These are phyloP conservation scores for Diplodia seriata DNA, from an alignment of 2,329 filamentous ascomycete genomes.

Conservation along the genomic window DNA sequence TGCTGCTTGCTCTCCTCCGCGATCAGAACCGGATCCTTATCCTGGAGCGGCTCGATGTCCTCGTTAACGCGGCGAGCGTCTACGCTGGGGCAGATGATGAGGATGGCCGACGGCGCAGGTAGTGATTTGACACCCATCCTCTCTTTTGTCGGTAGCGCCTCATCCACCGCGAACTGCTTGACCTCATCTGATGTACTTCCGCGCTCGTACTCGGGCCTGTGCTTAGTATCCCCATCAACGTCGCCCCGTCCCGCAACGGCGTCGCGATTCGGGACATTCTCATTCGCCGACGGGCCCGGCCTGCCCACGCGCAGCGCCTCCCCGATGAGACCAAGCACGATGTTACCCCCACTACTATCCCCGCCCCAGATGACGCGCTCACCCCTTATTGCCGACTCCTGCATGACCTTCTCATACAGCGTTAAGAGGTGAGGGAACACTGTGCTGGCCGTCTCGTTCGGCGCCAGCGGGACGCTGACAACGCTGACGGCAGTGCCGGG, in stretches of 20 bases:
- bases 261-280: neutral
- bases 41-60: slow-evolving; percentile 50
- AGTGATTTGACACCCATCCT: slow-evolving; percentile 6
- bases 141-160: slow-evolving; percentile 3
- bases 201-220: neutral
- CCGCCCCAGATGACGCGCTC: slow-evolving; percentile 60
- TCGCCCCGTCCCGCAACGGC: neutral
- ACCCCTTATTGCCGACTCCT: slow-evolving; percentile 45
- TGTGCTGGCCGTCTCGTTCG: slow-evolving; percentile 57
- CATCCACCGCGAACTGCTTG: slow-evolving; percentile 6
- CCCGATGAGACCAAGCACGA: slow-evolving; percentile 54
- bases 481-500: slow-evolving; percentile 54
- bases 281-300: slow-evolving; percentile 23
- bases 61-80: slow-evolving; percentile 58
- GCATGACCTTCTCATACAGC: slow-evolving; percentile 54
- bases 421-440: slow-evolving; percentile 57
- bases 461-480: slow-evolving; percentile 62
- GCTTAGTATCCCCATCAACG: slow-evolving; percentile 35
- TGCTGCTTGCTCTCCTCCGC: slow-evolving; percentile 51
- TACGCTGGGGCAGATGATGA: slow-evolving; percentile 58
- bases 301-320: slow-evolving; percentile 46
- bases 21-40: slow-evolving; percentile 56
- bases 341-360: slow-evolving; percentile 64
- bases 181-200: slow-evolving; percentile 12
- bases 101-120: slow-evolving; percentile 46